Evolutionary conservation across 2,329 filamentous ascomycete genomes (phyloP).

Genomic region (Sphaceloma murrayae): DNA sequence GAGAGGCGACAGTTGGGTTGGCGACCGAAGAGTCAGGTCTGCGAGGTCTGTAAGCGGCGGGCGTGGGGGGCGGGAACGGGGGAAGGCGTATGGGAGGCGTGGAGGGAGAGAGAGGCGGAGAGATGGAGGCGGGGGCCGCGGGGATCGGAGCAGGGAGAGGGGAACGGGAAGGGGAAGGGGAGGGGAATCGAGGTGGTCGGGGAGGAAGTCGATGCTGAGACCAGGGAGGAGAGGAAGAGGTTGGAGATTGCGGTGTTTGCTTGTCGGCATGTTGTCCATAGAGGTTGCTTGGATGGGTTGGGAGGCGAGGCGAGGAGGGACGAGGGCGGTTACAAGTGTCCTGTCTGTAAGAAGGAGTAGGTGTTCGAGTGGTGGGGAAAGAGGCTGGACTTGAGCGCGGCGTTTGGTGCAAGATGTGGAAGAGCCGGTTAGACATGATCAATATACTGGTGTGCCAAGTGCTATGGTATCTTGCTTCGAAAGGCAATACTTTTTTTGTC

Average conservation of each 20-base stretch:
- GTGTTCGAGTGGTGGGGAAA: not conserved
- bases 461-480: slow-evolving; percentile 15
- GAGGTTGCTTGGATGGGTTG: slow-evolving; percentile 51
- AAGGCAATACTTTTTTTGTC: too few relatives aligned
- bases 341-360: slow-evolving; percentile 22
- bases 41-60: slow-evolving; percentile 72
- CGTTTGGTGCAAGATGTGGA: too few relatives aligned
- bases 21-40: slow-evolving; percentile 76
- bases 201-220: slow-evolving; percentile 29
- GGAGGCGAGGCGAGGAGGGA: slow-evolving; percentile 20
- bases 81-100: slow-evolving; percentile 66
- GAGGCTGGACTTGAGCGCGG: not conserved
- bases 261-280: slow-evolving; percentile 62
- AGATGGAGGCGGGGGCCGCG: slow-evolving; percentile 27
- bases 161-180: slow-evolving; percentile 48
- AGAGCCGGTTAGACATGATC: too few relatives aligned
- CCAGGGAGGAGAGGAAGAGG: slow-evolving; percentile 36
- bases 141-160: slow-evolving; percentile 30
- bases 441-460: too few relatives aligned
- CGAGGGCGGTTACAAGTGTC: slow-evolving; percentile 27
- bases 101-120: slow-evolving; percentile 51
- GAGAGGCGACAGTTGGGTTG: slow-evolving; percentile 73
- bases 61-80: slow-evolving; percentile 86
- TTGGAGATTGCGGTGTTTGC: slow-evolving; percentile 54
- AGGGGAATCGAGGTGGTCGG: slow-evolving; percentile 31